Base-by-base conservation (phyloP, 148 eudicot genomes). In the Oxyria digyna region DNA sequence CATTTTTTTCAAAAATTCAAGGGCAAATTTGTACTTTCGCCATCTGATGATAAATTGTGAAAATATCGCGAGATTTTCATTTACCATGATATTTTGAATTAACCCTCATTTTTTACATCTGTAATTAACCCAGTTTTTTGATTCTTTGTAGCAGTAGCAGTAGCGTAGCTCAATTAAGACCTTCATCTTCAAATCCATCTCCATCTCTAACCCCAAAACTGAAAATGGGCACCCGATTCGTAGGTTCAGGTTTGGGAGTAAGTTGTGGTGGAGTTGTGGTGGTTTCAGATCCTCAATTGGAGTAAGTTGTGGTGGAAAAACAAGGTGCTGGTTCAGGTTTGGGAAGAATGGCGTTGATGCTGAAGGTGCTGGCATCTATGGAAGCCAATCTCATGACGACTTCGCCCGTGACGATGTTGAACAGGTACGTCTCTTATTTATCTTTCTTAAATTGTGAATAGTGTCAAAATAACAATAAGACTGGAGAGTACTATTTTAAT, bases 321-420 rank as follows among this genome's bases (percentile, higher is more conserved):
- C 75, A 0, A 85, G 69, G 62, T 90, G 92, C 72, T 94, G 98
- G 98, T 94, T 94, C 79, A 90, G 74, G 78, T 88, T 90, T 48
- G 91, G 96, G 4, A 78, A 83, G 52, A 91, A 84, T 74, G 96
- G 95, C 0, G 96, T 90, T 71, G 92, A 91, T 76, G 95, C 97
- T 67, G 91, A 94, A 81, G 80, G 84, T 31, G 95, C 95, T 76
- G 90, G 90, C 18, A 84, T 93, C 50, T 94, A 94, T 71, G 98
- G 97, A 5, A 90, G 97, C 69, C 98, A 94, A 63, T 33, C 80
- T 67, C 81, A 97, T n/a, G 89, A 90, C 18, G 98, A 94, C 57
- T 89, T 86, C 49, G 98, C 87, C 73, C 81, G 90, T 14, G 98
- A 94, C 65, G 96, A 94, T 42, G 97, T 94, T 41, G 97, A 94